phyloP scores from a whole-genome alignment of 164 flowering plant species.

The Echeveria elegans region DNA sequence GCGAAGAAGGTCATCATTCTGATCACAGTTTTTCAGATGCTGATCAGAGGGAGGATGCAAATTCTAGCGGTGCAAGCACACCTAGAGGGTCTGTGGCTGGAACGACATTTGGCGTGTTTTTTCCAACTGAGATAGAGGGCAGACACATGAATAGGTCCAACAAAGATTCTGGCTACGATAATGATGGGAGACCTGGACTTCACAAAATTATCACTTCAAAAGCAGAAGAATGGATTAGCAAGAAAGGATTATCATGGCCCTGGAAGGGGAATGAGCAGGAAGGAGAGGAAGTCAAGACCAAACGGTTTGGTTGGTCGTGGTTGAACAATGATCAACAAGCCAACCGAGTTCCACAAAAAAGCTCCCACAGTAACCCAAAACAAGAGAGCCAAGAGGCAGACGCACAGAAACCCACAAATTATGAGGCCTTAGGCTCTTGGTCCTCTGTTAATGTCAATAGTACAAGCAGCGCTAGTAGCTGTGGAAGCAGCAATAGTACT shows the following conservation, averaged over 20 bases:
- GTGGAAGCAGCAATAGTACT: slow-evolving; percentile 80
- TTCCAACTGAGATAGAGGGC: slow-evolving; percentile 33
- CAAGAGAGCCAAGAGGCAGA: slow-evolving; percentile 39
- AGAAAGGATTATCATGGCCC: slow-evolving; percentile 58
- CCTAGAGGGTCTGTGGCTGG: slow-evolving; percentile 33
- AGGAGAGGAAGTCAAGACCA: slow-evolving; percentile 29
- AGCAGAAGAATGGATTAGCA: slow-evolving; percentile 85
- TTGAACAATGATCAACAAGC: slow-evolving; percentile 42
- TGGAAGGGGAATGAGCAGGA: slow-evolving; percentile 76
- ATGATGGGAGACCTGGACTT: slow-evolving; percentile 57
- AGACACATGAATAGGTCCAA: slow-evolving; percentile 27
- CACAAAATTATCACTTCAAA: slow-evolving; percentile 64
- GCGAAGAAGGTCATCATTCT: slow-evolving; percentile 56
- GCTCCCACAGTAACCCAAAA: slow-evolving; percentile 19
- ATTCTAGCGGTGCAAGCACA: slow-evolving; percentile 90
- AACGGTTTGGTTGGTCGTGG: slow-evolving; percentile 50
- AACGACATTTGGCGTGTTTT: slow-evolving; percentile 40
- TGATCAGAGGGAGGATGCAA: slow-evolving; percentile 61
- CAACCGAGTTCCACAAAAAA: slow-evolving; percentile 32
- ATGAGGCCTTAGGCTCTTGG: slow-evolving; percentile 80
- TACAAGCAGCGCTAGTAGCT: slow-evolving; percentile 85
- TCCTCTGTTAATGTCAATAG: slow-evolving; percentile 65
- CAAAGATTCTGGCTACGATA: slow-evolving; percentile 54
- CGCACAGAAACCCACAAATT: slow-evolving; percentile 29
- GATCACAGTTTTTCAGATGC: slow-evolving; percentile 51